These are phyloP conservation scores for Piper longum DNA, from an alignment of 164 flowering plant species.

Conservation along the genomic window DNA sequence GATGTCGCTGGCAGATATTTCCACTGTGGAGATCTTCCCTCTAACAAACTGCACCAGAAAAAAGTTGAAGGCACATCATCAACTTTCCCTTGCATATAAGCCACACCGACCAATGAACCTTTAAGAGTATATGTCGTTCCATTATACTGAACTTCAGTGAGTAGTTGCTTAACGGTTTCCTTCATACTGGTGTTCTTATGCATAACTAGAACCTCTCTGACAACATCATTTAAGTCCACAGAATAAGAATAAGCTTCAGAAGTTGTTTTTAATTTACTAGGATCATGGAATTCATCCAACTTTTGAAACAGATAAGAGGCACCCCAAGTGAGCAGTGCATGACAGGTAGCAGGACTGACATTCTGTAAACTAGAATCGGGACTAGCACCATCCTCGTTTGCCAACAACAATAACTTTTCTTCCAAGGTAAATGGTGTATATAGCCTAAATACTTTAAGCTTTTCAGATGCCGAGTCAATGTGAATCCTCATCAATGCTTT, in stretches of 20 bases:
- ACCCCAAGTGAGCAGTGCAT: constrained; percentile 68
- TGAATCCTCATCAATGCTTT: constrained; percentile 49
- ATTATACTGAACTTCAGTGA: constrained; percentile 29
- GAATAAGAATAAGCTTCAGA: constrained; percentile 15
- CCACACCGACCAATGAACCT: constrained; percentile 41
- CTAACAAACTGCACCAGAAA: constrained; percentile 63
- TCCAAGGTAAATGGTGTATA: constrained; percentile 73
- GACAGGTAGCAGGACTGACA: constrained; percentile 22
- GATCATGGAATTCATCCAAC: constrained; percentile 49
- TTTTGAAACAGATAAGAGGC: constrained; percentile 43
- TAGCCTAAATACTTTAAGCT: constrained; percentile 56
- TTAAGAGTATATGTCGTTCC: constrained; percentile 23
- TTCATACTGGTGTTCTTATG: constrained; percentile 17
- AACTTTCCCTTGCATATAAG: constrained; percentile 15
- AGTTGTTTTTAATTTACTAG: constrained; percentile 3
- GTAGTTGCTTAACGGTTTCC: constrained; percentile 6
- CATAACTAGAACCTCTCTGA: constrained; percentile 31
- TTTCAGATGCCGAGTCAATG: constrained; percentile 40
- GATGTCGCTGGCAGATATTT: constrained; percentile 28
- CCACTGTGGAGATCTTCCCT: constrained; percentile 53
- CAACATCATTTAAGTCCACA: constrained; percentile 22
- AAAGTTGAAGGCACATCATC: constrained; percentile 31
- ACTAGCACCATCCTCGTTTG: constrained; percentile 28
- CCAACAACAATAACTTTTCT: constrained; percentile 49
- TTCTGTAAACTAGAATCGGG: constrained; percentile 31